Base-by-base conservation (phyloP, 1,284 basidiomycete genomes). In the Pyrrhoderma noxium region DNA sequence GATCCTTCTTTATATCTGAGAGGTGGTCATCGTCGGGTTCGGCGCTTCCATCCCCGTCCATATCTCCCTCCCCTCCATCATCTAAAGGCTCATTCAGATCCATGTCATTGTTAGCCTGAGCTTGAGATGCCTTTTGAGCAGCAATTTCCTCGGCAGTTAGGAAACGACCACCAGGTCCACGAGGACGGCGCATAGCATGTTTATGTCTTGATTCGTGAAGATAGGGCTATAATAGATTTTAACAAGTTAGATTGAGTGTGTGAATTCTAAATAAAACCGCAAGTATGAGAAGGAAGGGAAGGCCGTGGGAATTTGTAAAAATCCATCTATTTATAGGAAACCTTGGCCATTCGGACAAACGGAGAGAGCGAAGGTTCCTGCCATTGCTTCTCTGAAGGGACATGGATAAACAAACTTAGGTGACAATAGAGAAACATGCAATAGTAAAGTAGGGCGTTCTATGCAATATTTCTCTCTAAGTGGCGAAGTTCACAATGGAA, bases 141-240 rank as follows among this genome's bases (percentile, higher is more conserved):
- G 86, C 87, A 45, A 94, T 93, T 69, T 97, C 93, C 22, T 93
- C 91, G 37, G 93, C 89, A 4, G 93, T 97, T 59, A 98, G 80
- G 73, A 98, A 98, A 27, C 95, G 83, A 18, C 95, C 95, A 23
- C 96, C 95, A 36, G 95, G 94, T 1, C 95, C 95, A 56, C 96
- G 79, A 13, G 95, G 95, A 34, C 95, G 81, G 40, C 93, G 85
- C 84, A 98, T 96, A 13, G 95, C 95, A 69, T 99, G 96, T 59
- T 93, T 92, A 73, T 99, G 95, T 42, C 95, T 82, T 21, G 92
- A 95, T 66, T 98, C 94, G 61, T 98, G 94, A 22, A 97, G 81
- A 70, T 97, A 98, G 1, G 94, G 94, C 92, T 97, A 56, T 37
- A 23, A 35, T n/a, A n/a, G n/a, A n/a, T n/a, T n/a, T n/a, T n/a